Evolutionary conservation across 2,329 filamentous ascomycete genomes (phyloP).

Genomic region (Didymella exigua): DNA sequence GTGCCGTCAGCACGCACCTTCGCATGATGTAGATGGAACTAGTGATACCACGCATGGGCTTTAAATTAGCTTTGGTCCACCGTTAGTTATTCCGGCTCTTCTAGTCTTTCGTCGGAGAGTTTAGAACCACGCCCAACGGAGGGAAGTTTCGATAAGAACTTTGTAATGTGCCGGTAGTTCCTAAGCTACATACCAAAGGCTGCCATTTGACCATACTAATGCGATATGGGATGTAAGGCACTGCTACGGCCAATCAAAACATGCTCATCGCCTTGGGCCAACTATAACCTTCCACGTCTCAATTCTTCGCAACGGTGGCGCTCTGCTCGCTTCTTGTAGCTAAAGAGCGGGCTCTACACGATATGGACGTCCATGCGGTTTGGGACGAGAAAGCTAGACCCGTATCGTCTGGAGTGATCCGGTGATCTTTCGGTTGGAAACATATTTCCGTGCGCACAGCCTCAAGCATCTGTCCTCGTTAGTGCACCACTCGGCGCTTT

Average conservation of each 20-base stretch:
- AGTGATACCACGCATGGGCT: not conserved
- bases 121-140: not conserved
- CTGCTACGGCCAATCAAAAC: not conserved
- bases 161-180: not conserved
- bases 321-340: not conserved
- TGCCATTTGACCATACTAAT: too few species aligned
- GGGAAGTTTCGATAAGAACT: too few species aligned
- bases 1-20: not conserved
- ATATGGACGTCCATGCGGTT: not conserved
- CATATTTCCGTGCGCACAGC: not conserved
- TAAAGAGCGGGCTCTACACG: not conserved
- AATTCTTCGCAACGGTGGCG: not conserved
- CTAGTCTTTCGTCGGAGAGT: not conserved
- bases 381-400: not conserved
- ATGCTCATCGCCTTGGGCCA: not conserved
- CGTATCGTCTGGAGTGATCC: not conserved
- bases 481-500: slow-evolving; percentile 3
- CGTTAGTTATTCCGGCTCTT: not conserved
- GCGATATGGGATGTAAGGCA: not conserved
- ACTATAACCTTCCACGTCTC: not conserved
- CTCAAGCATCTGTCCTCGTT: not conserved
- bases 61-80: not conserved
- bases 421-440: not conserved
- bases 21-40: not conserved
- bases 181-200: too few species aligned